A percentile compares a stretch with the other conserved stretches of the same genome.
phyloP scores from a whole-genome alignment of 176 grass and related monocot genomes.

The Tuctoria greenei region DNA sequence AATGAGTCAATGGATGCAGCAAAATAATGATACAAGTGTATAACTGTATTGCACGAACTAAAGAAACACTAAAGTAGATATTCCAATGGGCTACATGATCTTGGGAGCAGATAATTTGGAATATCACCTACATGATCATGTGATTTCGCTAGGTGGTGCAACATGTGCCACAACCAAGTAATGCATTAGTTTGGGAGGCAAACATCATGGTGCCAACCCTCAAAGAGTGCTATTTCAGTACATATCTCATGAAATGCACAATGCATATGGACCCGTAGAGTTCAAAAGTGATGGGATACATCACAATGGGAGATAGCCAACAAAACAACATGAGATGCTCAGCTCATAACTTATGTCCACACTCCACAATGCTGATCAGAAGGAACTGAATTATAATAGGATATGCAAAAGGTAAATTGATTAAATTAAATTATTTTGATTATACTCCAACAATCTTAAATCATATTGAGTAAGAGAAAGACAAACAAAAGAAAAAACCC shows the following conservation, averaged over 20 bases:
- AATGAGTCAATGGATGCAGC: background rate
- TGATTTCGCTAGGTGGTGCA: background rate
- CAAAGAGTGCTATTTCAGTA: conserved; percentile 4
- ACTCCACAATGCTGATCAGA: background rate
- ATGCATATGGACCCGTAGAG: background rate
- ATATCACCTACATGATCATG: background rate
- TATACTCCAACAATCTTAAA: conserved; percentile 6
- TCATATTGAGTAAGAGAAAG: conserved; percentile 17
- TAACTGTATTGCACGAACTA: background rate
- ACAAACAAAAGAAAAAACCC: background rate
- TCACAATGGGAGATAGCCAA: background rate
- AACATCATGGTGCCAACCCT: background rate
- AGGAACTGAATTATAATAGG: conserved; percentile 7
- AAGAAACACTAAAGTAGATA: background rate
- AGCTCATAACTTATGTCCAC: background rate
- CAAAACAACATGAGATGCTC: background rate
- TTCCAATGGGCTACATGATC: background rate
- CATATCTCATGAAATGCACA: conserved; percentile 5
- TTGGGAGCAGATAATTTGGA: background rate
- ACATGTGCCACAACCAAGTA: conserved; percentile 3
- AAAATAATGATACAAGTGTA: background rate
- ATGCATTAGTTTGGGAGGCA: background rate
- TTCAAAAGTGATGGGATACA: background rate
- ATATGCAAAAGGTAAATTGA: background rate
- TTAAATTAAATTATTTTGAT: conserved; percentile 2